phyloP scores from a whole-genome alignment of 805 yeast species.

The Ogataea saltuana region DNA sequence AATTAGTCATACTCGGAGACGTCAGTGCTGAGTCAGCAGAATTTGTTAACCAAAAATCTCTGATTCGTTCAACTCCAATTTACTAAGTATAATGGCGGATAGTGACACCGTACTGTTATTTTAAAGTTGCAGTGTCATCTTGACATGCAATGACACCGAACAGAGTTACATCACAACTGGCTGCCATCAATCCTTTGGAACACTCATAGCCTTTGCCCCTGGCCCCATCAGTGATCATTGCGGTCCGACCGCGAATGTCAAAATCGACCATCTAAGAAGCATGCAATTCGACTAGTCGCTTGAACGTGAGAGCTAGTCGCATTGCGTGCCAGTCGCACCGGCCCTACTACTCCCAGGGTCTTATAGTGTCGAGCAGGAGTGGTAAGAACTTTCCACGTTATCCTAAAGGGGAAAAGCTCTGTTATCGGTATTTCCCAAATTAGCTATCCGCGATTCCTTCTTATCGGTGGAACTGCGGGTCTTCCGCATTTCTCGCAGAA shows the following conservation, averaged over 20 bases:
- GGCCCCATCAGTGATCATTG: constrained; percentile 22
- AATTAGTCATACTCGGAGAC: constrained; percentile 11
- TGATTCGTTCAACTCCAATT: no score
- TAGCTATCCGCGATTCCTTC: background rate
- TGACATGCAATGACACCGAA: constrained; percentile 15
- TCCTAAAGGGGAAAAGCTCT: background rate
- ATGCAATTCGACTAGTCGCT: no score
- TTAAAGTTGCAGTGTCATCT: constrained; percentile 8
- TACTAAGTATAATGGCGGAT: constrained; percentile 13
- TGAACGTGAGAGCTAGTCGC: no score
- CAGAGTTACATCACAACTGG: constrained; percentile 21
- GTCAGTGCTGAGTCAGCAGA: constrained; percentile 11
- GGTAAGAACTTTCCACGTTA: background rate
- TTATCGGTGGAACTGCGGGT: constrained; percentile 1
- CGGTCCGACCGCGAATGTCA: constrained; percentile 22
- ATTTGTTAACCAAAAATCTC: no score
- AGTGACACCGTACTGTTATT: constrained; percentile 13
- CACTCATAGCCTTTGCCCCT: constrained; percentile 24
- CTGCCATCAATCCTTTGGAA: constrained; percentile 20
- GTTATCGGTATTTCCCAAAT: constrained; percentile 2
- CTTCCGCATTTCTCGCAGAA: background rate
- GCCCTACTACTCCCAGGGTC: no score
- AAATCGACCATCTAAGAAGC: constrained; percentile 7
- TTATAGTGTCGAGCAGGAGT: no score
- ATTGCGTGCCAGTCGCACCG: no score